phyloP scores from a whole-genome alignment of 1,284 basidiomycete species.

The Phellinidium pouzarii region DNA sequence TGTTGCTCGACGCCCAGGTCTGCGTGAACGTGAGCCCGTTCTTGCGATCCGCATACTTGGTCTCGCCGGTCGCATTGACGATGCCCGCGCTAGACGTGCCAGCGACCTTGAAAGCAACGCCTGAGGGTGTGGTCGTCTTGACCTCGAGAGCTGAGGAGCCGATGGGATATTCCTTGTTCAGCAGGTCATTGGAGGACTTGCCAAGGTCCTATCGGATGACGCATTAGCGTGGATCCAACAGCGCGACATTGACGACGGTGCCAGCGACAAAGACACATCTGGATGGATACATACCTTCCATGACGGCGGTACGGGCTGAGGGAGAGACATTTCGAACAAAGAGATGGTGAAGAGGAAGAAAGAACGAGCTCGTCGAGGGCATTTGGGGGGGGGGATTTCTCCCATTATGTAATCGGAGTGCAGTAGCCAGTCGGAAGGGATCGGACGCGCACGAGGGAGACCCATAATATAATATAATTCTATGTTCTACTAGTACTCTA shows the following conservation, averaged over 20 bases:
- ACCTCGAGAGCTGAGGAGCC: constrained; percentile 76
- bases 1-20: constrained; percentile 92
- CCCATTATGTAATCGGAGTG: too few species aligned
- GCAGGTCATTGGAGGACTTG: constrained; percentile 94
- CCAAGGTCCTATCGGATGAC: constrained; percentile 70
- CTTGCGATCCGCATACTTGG: constrained; percentile 83
- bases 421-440: too few species aligned
- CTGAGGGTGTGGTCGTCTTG: constrained; percentile 92
- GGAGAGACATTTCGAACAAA: constrained; percentile 58
- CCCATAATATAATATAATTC: too few species aligned
- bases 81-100: constrained; percentile 64
- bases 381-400: constrained; percentile 9
- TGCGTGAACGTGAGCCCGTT: constrained; percentile 89
- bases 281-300: constrained; percentile 64
- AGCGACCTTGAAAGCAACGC: constrained; percentile 83
- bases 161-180: constrained; percentile 92
- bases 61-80: constrained; percentile 86
- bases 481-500: too few species aligned
- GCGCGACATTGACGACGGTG: fast-evolving
- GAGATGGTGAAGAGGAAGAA: constrained; percentile 8
- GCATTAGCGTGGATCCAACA: constrained; percentile 10
- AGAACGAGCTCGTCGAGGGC: constrained; percentile 8
- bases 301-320: constrained; percentile 86
- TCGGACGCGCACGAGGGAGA: too few species aligned
- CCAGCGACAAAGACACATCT: constrained; percentile 13